Percentiles rank a stretch among this genome's conserved stretches.
These are phyloP conservation scores for Penicillium carneum DNA, from an alignment of 2,329 filamentous ascomycete species.

Conservation along the genomic window DNA sequence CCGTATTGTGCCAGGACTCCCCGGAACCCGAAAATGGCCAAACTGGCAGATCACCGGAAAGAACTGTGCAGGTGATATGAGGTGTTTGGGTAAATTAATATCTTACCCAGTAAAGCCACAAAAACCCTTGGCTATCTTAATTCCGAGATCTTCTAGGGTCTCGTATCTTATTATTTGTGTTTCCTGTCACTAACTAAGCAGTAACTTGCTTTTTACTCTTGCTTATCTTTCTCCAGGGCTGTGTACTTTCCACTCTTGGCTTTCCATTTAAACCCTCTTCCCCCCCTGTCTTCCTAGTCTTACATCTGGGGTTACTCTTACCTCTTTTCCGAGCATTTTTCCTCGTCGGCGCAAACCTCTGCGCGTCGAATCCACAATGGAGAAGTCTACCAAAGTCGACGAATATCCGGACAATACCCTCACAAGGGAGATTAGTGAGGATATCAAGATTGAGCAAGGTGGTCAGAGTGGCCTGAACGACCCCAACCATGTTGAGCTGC, in stretches of 20 bases:
- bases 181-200: not conserved
- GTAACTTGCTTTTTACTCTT: not conserved
- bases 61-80: not conserved
- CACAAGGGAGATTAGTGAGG: constrained; percentile 30
- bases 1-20: not conserved
- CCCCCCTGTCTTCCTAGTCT: not conserved
- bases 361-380: constrained; percentile 11
- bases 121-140: constrained; percentile 5
- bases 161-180: not conserved
- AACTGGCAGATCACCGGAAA: not conserved
- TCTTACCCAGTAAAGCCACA: constrained; percentile 2
- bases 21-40: too few relatives aligned
- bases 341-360: not conserved
- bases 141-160: not conserved
- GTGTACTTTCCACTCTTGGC: constrained; percentile 1
- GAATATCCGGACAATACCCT: constrained; percentile 34
- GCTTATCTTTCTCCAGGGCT: constrained; percentile 7
- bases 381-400: constrained; percentile 19
- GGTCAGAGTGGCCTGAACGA: constrained; percentile 32
- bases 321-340: not conserved
- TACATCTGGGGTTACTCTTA: not conserved
- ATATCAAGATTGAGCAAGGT: constrained; percentile 34
- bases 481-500: constrained; percentile 45
- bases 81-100: not conserved
- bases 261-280: not conserved